Conservation (phyloP, 768 basidiomycete species). For the Auriscalpium vulgare region DNA sequence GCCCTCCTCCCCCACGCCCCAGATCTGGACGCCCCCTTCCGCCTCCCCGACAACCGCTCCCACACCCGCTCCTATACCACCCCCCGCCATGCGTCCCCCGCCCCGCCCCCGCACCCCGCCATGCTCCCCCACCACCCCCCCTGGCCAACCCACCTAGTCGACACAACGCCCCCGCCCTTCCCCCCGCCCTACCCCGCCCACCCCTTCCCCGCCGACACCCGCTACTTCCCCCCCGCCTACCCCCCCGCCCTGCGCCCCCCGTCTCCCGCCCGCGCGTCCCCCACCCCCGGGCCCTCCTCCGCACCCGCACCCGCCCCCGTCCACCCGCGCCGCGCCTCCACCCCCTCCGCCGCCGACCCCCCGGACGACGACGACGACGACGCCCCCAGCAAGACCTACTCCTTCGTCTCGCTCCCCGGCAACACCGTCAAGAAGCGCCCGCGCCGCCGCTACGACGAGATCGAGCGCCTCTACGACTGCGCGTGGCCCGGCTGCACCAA, state of each 20-base stretch:
- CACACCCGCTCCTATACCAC: not conserved
- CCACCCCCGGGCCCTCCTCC: no score
- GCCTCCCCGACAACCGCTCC: slow-evolving; percentile 1
- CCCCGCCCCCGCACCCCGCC: slow-evolving; percentile 8
- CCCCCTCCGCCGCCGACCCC: not conserved
- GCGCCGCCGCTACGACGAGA: slow-evolving; percentile 87
- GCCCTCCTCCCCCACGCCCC: slow-evolving; percentile 8
- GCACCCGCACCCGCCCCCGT: slow-evolving; percentile 2
- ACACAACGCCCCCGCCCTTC: no score
- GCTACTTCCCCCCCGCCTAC: slow-evolving; percentile 1
- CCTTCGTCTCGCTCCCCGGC: slow-evolving; percentile 75
- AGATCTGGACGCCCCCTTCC: slow-evolving; percentile 12
- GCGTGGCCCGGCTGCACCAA: slow-evolving; percentile 54
- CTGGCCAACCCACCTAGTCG: no score
- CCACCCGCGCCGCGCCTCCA: slow-evolving; percentile 7
- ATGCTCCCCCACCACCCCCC: not conserved
- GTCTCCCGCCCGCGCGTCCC: no score
- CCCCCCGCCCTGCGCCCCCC: slow-evolving; percentile 4
- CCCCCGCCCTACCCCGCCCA: no score
- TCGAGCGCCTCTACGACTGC: slow-evolving; percentile 88
- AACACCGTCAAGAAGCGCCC: slow-evolving; percentile 79
- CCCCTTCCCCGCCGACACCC: slow-evolving; percentile 3
- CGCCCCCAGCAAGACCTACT: slow-evolving; percentile 57
- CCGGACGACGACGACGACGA: slow-evolving; percentile 18
- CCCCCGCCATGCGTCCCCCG: slow-evolving; percentile 2